phyloP scores from a whole-genome alignment of 805 yeast genomes.

The Saturnispora sanitii region DNA sequence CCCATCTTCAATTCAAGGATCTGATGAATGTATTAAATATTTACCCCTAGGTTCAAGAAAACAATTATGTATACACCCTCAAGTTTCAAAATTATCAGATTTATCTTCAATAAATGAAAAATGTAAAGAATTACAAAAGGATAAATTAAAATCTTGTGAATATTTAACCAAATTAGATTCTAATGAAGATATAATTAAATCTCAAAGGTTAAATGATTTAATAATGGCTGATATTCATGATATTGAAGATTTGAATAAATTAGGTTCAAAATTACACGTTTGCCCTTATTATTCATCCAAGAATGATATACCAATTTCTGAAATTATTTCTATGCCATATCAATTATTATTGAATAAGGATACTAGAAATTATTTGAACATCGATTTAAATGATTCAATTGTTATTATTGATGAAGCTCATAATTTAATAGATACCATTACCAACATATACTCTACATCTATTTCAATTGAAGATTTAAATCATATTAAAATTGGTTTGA shows the following conservation, averaged over 20 bases:
- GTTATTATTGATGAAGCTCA: constrained; percentile 91
- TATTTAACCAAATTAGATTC: constrained; percentile 30
- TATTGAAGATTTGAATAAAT: constrained; percentile 62
- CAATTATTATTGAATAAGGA: constrained; percentile 58
- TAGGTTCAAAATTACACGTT: constrained; percentile 47
- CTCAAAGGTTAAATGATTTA: constrained; percentile 42
- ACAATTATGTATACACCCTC: constrained; percentile 71
- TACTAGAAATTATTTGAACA: constrained; percentile 48
- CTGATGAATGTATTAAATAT: constrained; percentile 49
- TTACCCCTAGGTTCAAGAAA: constrained; percentile 74
- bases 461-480: constrained; percentile 42
- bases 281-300: constrained; percentile 83
- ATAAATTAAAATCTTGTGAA: constrained; percentile 26
- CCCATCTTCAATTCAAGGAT: constrained; percentile 43
- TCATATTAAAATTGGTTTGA: constrained; percentile 38
- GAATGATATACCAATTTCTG: constrained; percentile 46
- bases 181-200: constrained; percentile 24
- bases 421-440: constrained; percentile 69
- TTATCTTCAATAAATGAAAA: constrained; percentile 63
- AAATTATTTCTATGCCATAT: constrained; percentile 77
- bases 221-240: constrained; percentile 51
- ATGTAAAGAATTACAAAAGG: constrained; percentile 59
- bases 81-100: constrained; percentile 40
- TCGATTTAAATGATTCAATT: constrained; percentile 53
- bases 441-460: constrained; percentile 54